phyloP scores from a whole-genome alignment of 768 basidiomycete species.

The Kwoniella europaea region DNA sequence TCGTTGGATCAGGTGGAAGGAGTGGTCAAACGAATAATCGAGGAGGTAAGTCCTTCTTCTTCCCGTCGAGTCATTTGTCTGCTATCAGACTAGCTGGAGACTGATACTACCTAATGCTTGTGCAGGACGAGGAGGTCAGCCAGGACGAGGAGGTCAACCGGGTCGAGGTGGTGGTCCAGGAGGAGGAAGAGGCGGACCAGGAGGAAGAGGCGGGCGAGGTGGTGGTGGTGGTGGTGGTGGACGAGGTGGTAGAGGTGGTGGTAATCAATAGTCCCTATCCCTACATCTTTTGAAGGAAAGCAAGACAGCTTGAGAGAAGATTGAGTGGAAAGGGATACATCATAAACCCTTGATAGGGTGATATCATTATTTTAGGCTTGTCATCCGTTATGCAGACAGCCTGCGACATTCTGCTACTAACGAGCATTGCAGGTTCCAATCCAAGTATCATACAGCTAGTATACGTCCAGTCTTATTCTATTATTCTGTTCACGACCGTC shows the following conservation, averaged over 20 bases:
- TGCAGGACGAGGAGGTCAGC: slow-evolving; percentile 28
- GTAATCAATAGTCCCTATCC: slow-evolving; percentile 12
- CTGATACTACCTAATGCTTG: background rate
- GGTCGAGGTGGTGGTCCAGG: slow-evolving; percentile 35
- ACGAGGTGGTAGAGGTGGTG: slow-evolving; percentile 41
- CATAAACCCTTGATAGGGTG: background rate
- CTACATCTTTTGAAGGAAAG: background rate
- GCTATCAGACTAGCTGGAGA: background rate
- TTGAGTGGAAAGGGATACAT: background rate
- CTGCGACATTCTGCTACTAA: slow-evolving; percentile 2
- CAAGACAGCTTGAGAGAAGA: background rate
- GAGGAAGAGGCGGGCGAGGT: slow-evolving; percentile 38
- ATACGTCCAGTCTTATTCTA: background rate
- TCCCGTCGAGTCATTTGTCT: background rate
- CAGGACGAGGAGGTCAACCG: slow-evolving; percentile 44
- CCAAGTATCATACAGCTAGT: background rate
- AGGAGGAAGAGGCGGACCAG: slow-evolving; percentile 36
- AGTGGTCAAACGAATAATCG: slow-evolving; percentile 57
- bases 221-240: slow-evolving; percentile 51
- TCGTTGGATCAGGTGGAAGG: slow-evolving; percentile 60
- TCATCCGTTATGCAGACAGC: slow-evolving; percentile 41
- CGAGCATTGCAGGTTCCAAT: background rate
- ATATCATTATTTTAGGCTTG: slow-evolving; percentile 18
- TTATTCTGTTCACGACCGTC: background rate
- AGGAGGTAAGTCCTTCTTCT: slow-evolving; percentile 29